Evolutionary conservation across 352 stramenopile species (phyloP).

Genomic region (Achlya hypogyna): DNA sequence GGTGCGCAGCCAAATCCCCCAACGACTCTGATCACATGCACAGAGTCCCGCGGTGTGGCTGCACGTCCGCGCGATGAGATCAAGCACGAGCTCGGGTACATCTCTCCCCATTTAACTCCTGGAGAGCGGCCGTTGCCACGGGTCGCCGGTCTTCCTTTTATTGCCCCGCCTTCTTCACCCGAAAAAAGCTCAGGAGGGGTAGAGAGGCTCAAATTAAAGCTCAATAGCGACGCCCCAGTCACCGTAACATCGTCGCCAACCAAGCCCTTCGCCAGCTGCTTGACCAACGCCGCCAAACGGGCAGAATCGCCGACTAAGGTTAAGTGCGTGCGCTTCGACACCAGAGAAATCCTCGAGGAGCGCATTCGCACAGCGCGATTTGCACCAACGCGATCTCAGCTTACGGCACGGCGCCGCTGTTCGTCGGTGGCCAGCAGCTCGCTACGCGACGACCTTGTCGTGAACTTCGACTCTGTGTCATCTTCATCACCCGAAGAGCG

Average conservation of each 20-base stretch:
- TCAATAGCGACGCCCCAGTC: neutral
- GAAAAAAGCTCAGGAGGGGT: neutral
- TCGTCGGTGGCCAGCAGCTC: no score
- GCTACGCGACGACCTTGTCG: no score
- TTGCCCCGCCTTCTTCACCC: neutral
- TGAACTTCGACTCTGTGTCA: no score
- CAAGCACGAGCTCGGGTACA: neutral
- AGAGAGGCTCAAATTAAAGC: neutral
- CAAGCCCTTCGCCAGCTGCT: neutral
- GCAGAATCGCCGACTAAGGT: neutral
- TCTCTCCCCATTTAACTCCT: neutral
- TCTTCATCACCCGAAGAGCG: no score
- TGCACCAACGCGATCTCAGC: neutral
- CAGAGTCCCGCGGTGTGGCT: neutral
- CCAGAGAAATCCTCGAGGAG: neutral
- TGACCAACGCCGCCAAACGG: neutral
- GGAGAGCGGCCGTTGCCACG: neutral
- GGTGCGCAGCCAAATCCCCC: neutral
- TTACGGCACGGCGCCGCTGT: no score
- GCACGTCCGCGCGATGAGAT: neutral
- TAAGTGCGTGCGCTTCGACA: neutral
- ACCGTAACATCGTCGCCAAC: neutral
- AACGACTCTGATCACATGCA: neutral
- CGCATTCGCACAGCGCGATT: neutral
- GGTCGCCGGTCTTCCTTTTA: no score